These are phyloP conservation scores for Podochytrium sp. DNA, from an alignment of 192 early-diverging fungal species.

Conservation along the genomic window DNA sequence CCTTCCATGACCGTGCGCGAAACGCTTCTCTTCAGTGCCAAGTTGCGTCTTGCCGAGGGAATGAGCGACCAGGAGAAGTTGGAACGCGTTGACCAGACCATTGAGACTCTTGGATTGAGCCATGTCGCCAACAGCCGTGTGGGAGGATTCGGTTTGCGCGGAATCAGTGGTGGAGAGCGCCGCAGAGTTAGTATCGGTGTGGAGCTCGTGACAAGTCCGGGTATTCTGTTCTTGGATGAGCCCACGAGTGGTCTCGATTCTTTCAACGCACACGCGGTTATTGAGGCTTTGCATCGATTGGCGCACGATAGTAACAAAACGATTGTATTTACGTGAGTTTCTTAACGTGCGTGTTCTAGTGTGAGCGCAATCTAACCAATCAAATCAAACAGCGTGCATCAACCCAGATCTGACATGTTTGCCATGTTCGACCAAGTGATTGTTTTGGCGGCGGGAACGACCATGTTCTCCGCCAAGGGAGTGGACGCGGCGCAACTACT, in stretches of 20 bases:
- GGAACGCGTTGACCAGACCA: constrained; percentile 64
- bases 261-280: constrained; percentile 64
- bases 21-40: constrained; percentile 74
- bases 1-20: constrained; percentile 73
- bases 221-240: constrained; percentile 60
- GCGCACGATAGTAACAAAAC: constrained; percentile 63
- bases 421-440: constrained; percentile 81
- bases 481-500: constrained; percentile 53
- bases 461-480: constrained; percentile 58
- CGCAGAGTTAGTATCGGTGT: constrained; percentile 78
- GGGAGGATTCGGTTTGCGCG: constrained; percentile 31
- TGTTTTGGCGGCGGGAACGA: constrained; percentile 67
- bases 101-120: constrained; percentile 65
- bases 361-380: too few species aligned
- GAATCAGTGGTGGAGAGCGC: constrained; percentile 62
- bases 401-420: constrained; percentile 82
- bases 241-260: constrained; percentile 50
- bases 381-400: too few species aligned
- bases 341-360: too few species aligned
- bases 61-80: constrained; percentile 51
- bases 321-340: constrained; percentile 80
- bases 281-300: constrained; percentile 64
- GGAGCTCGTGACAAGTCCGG: constrained; percentile 65
- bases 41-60: constrained; percentile 65
- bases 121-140: constrained; percentile 58